phyloP scores from a whole-genome alignment of 2,329 filamentous ascomycete genomes.

The Colletotrichum sp. region DNA sequence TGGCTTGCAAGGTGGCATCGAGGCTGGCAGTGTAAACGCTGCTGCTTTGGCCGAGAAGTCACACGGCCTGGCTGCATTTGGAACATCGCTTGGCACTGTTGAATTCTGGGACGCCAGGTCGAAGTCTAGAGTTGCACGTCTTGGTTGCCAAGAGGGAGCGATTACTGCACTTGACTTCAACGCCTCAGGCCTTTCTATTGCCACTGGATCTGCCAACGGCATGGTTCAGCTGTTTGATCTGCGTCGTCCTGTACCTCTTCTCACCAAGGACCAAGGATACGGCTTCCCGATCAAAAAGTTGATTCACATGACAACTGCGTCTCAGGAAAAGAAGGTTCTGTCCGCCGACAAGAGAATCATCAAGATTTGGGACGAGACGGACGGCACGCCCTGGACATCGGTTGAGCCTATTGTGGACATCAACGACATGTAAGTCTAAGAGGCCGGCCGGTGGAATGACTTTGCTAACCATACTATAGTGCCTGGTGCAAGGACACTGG shows the following conservation, averaged over 20 bases:
- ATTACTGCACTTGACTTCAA: conserved; percentile 90
- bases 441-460: not conserved
- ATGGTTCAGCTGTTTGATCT: conserved; percentile 92
- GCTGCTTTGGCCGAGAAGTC: conserved; percentile 86
- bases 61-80: conserved; percentile 91
- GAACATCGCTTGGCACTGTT: conserved; percentile 92
- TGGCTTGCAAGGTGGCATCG: conserved; percentile 84
- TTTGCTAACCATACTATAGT: not conserved
- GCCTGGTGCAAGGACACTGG: conserved; percentile 91
- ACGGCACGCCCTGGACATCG: conserved; percentile 90
- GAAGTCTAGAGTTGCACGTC: conserved; percentile 78
- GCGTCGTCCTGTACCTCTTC: conserved; percentile 81
- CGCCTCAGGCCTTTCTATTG: conserved; percentile 81
- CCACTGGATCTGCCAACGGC: conserved; percentile 86
- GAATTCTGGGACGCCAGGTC: conserved; percentile 96
- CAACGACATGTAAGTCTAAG: conserved; percentile 69
- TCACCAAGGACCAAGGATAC: conserved; percentile 96
- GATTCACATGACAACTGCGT: conserved; percentile 71
- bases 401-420: conserved; percentile 95
- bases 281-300: conserved; percentile 91
- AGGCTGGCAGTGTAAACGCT: conserved; percentile 85
- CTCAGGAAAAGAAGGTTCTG: conserved; percentile 84
- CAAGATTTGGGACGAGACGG: conserved; percentile 89
- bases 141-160: conserved; percentile 72
- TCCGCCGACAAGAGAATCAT: conserved; percentile 95